Percentiles rank a stretch among this genome's conserved stretches.
These are phyloP conservation scores for Hanseniaspora guilliermondii DNA, from an alignment of 805 yeast species.

Conservation along the genomic window DNA sequence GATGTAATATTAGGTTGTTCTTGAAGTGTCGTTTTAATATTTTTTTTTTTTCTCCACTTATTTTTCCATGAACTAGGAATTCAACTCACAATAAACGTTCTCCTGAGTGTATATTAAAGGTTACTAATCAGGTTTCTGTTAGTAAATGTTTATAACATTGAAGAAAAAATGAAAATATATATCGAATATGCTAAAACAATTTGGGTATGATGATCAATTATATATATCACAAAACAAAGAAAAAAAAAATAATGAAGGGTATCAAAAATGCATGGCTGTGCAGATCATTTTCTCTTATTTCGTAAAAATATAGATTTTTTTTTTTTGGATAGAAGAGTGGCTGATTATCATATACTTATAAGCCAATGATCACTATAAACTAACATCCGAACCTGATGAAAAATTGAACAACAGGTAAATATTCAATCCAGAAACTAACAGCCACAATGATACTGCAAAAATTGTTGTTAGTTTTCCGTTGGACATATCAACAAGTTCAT, in stretches of 20 bases:
- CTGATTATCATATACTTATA: neutral
- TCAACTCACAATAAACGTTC: too few species aligned
- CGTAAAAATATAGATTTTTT: neutral
- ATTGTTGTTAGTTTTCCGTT: conserved; percentile 37
- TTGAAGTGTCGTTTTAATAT: too few species aligned
- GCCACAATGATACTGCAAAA: conserved; percentile 51
- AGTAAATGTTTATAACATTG: too few species aligned
- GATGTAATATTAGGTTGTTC: neutral
- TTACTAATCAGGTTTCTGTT: too few species aligned
- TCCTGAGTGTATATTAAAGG: too few species aligned
- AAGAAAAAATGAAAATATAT: too few species aligned
- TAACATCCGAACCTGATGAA: conserved; percentile 34
- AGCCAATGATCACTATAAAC: conserved; percentile 19
- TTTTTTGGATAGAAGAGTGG: neutral
- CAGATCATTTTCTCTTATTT: too few species aligned
- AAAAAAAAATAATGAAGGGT: too few species aligned
- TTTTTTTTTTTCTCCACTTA: too few species aligned
- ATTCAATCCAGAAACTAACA: conserved; percentile 54
- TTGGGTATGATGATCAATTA: neutral
- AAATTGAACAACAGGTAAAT: conserved; percentile 45
- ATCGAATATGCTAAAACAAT: too few species aligned
- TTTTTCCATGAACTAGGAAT: too few species aligned
- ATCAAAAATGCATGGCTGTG: too few species aligned
- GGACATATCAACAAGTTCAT: conserved; percentile 31
- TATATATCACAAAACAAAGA: neutral